Base-by-base conservation (phyloP, 2,329 filamentous ascomycete genomes). In the Arthrobotrys sinensis region DNA sequence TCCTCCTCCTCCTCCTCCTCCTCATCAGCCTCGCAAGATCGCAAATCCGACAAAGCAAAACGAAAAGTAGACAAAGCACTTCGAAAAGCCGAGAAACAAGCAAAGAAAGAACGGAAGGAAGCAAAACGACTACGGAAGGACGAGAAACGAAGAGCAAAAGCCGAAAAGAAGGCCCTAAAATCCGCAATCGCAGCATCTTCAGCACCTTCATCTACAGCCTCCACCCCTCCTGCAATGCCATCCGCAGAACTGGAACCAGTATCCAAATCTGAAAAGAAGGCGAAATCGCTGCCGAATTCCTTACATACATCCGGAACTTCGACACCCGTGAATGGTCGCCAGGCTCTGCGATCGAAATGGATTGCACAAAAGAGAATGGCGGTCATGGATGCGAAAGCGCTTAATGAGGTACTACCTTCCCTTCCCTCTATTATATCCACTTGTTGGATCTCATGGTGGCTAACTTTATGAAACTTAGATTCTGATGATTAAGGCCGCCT, bases 291-390 rank as follows among this genome's bases (percentile, higher is more conserved):
- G 10, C 66, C 73, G 10, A 77, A 67, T 16, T 78, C 75, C 5
- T 24, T 72, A 45, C 53, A 63, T 12, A 84, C 85, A 1, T 86
- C 85, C 21, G 85, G 84, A 24, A 85, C 86, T 57, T 85, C 85
- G 66, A 86, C 85, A 53, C 86, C 86, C 32, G 87, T 85, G 34
- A 86, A 88, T 28, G 90, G 88, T 60, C 89, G 93, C 80, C 92
- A 94, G 83, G 89, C 92, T 68, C 90, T 94, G 55, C 88, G 95
- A 80, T 90, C 92, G 81, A 88, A 93, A 77, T 93, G 94, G 84
- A 97, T 98, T 82, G 91, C 91, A 71, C 93, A 96, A 82, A 98
- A 98, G 87, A 91, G 90, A 82, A 89, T 91, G 86, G 94, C 94
- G 1, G 89, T 94, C 75, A 88, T 93, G 86, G 92, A 97, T 84